These are phyloP conservation scores for Marasmius oreades DNA, from an alignment of 1,284 basidiomycete species.

Conservation along the genomic window DNA sequence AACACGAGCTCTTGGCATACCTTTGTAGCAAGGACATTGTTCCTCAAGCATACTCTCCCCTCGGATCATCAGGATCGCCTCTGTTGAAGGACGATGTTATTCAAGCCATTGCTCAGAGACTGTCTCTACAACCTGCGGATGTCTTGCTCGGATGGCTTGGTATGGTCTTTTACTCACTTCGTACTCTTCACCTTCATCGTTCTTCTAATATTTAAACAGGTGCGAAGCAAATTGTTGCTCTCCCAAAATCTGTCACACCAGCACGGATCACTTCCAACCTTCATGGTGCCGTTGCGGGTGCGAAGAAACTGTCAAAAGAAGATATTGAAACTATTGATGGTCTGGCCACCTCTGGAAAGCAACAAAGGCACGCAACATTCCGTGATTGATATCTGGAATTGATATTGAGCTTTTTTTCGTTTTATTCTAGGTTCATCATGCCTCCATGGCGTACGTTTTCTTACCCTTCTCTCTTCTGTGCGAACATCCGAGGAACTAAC, in stretches of 20 bases:
- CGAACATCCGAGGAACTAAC: not conserved
- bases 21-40: slow-evolving; percentile 68
- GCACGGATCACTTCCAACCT: slow-evolving; percentile 72
- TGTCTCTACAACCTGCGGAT: slow-evolving; percentile 56
- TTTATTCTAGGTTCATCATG: slow-evolving; percentile 42
- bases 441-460: slow-evolving; percentile 63
- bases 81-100: slow-evolving; percentile 70
- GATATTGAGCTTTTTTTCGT: not conserved
- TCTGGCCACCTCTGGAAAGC: slow-evolving; percentile 69
- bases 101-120: slow-evolving; percentile 58
- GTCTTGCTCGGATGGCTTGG: slow-evolving; percentile 67
- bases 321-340: slow-evolving; percentile 65
- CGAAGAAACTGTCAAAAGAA: slow-evolving; percentile 47
- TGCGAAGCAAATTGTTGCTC: slow-evolving; percentile 59
- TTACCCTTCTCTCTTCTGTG: slow-evolving; percentile 6
- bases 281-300: slow-evolving; percentile 45
- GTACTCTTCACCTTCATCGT: slow-evolving; percentile 2
- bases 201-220: slow-evolving; percentile 35
- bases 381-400: slow-evolving; percentile 11
- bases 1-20: slow-evolving; percentile 68
- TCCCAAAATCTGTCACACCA: slow-evolving; percentile 78
- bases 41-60: slow-evolving; percentile 81
- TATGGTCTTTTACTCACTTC: slow-evolving; percentile 20
- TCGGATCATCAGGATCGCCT: slow-evolving; percentile 72
- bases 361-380: slow-evolving; percentile 42